Base-by-base conservation (phyloP, 1,284 basidiomycete genomes). In the Trichosporon inkin region DNA sequence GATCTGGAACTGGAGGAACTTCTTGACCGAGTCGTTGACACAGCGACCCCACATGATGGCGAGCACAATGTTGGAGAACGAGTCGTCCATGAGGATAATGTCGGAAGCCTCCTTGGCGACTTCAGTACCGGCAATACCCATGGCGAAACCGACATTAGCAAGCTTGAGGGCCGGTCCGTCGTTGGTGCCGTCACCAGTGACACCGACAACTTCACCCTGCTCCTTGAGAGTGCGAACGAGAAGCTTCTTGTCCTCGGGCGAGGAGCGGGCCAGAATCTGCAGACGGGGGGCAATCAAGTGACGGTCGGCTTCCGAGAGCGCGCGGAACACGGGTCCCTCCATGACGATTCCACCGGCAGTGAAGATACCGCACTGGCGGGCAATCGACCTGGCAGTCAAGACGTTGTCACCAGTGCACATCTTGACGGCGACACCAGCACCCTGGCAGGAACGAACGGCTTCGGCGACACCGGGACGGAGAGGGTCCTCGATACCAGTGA, bases 331-430 rank as follows among this genome's bases (percentile, higher is more conserved):
- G 1, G 94, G 93, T 0, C 95, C 95, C 74, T 82, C 81, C 61
- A 77, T 71, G 22, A 78, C 75, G 65, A 81, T 75, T 37, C 80
- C 80, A 53, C 80, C 79, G 20, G 78, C 72, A 16, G 79, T 78
- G 63, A 78, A 72, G 68, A 76, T 97, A 44, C 94, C 92, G 73
- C 94, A 98, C 73, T 98, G 95, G 7, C 84, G 83, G 37, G 95
- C 93, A 70, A 99, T 99, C 7, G 93, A 97, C 22, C 90, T 85
- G 20, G 80, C 80, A 7, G 92, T 95, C 49, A 98, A 83, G 53
- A 94, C 90, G 69, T 98, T 99, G 80, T 99, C 95, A 73, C 94
- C 95, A 0, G 95, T 98, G 78, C 92, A 96, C 94, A 99, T 99
- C 82, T 97, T 98, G 80, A 99, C 87, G 32, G 84, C 83, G n/a